Evolutionary conservation across 345 rosid species (phyloP), one percentile per base, ranked within the genome.

Genomic region (Clausena lansium): DNA sequence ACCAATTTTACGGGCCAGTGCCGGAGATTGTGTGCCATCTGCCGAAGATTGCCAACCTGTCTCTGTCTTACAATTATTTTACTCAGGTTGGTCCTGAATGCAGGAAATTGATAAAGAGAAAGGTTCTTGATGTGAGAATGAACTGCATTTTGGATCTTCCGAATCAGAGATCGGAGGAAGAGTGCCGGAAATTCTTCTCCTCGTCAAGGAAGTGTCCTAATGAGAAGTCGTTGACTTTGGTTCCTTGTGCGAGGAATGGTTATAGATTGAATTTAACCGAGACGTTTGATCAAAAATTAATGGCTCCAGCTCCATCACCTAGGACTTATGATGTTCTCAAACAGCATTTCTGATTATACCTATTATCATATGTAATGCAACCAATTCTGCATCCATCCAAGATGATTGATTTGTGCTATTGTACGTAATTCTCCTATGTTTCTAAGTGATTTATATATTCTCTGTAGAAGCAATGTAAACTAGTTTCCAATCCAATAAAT

Each of bases 71-170:
- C 57, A 90, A 90, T 69, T 91, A 86, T 81, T 89, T 91, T 83
- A 91, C 92, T 6, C 81, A 86, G 72, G 88, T 87, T 22, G 92
- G 94, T 8, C 87, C 86, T 0, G 70, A 60, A 41, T 91, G 94
- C 79, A 67, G 88, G 83, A 65, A 83, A 10, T 70, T 86, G 76
- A 82, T 90, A 30, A 0, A 0, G 13, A 63, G 15, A 2, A 87
- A 81, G 78, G 70, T 2, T 30, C 88, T 91, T 9, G 84, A 89
- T 69, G 83, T 91, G 20, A 30, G 68, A 20, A 83, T 60, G 81
- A 89, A 91, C 84, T 91, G 94, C 86, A 86, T 91, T 78, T 45
- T 77, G 59, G 94, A 67, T 45, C 85, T 90, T 24, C 88, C 92
- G n/a, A 9, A 38, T 7, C 91, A 91, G 85, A 86, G 81, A 73